Evolutionary conservation across 2,329 filamentous ascomycete species (phyloP).

Genomic region (Fusarium anguioides): DNA sequence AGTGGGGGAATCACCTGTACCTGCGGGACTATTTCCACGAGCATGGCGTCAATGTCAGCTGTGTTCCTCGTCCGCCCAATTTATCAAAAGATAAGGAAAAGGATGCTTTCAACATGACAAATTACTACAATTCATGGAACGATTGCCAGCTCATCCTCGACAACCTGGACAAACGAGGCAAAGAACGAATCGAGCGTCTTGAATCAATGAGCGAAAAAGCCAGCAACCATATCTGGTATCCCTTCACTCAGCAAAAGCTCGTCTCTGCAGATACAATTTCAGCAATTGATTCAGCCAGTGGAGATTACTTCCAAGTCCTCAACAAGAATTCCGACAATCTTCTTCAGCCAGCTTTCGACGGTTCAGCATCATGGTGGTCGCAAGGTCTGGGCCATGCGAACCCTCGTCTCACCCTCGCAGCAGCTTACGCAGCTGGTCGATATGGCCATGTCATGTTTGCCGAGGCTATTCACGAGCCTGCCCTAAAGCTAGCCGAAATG

Average conservation of each 20-base stretch:
- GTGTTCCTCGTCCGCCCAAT: slow-evolving; percentile 67
- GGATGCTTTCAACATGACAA: slow-evolving; percentile 67
- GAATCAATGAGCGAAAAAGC: slow-evolving; percentile 72
- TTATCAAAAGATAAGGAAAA: slow-evolving; percentile 51
- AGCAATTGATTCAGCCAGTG: slow-evolving; percentile 82
- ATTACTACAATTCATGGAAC: slow-evolving; percentile 70
- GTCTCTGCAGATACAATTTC: slow-evolving; percentile 72
- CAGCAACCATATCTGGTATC: slow-evolving; percentile 80
- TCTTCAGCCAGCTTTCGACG: slow-evolving; percentile 75
- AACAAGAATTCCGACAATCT: slow-evolving; percentile 16
- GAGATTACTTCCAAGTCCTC: slow-evolving; percentile 78
- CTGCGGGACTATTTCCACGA: slow-evolving; percentile 77
- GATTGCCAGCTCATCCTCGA: slow-evolving; percentile 58
- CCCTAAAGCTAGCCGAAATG: slow-evolving; percentile 73
- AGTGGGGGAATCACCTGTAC: slow-evolving; percentile 76
- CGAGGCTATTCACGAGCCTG: slow-evolving; percentile 81
- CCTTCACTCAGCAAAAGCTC: slow-evolving; percentile 82
- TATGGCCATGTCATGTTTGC: slow-evolving; percentile 94
- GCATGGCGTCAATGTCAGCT: no score
- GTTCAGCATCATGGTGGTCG: slow-evolving; percentile 92
- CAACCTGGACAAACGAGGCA: slow-evolving; percentile 64
- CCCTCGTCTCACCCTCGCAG: slow-evolving; percentile 75
- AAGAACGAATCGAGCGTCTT: slow-evolving; percentile 66
- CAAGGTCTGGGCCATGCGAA: slow-evolving; percentile 87
- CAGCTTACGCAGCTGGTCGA: slow-evolving; percentile 82